These are phyloP conservation scores for Colletotrichum godetiae DNA, from an alignment of 2,329 filamentous ascomycete genomes.

Conservation along the genomic window DNA sequence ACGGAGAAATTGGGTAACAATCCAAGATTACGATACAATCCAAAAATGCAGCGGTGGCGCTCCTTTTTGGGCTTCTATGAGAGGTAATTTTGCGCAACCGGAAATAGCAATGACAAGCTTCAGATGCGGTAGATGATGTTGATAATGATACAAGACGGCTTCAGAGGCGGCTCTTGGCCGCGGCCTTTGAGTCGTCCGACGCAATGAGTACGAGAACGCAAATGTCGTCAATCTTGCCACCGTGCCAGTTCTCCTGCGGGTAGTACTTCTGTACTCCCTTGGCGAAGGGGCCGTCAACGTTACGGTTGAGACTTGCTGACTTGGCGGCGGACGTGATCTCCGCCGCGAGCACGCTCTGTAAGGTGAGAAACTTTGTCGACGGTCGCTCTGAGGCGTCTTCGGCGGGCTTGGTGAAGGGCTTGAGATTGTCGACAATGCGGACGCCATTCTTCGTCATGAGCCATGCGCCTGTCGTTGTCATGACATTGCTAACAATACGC, in stretches of 20 bases:
- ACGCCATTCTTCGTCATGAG: slow-evolving; percentile 68
- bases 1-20: background rate
- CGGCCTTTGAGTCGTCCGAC: slow-evolving; percentile 66
- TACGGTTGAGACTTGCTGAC: slow-evolving; percentile 82
- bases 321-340: slow-evolving; percentile 87
- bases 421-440: slow-evolving; percentile 70
- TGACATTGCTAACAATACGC: slow-evolving; percentile 79
- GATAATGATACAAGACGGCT: background rate
- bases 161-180: slow-evolving; percentile 45
- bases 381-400: slow-evolving; percentile 45
- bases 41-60: background rate
- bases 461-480: slow-evolving; percentile 83
- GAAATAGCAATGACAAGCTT: background rate
- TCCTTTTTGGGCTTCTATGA: background rate
- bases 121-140: background rate
- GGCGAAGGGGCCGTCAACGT: slow-evolving; percentile 90
- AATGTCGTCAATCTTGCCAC: slow-evolving; percentile 97
- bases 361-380: slow-evolving; percentile 51
- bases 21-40: background rate
- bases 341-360: slow-evolving; percentile 83
- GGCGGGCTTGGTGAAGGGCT: slow-evolving; percentile 58
- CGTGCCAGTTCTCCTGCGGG: slow-evolving; percentile 86
- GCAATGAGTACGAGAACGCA: slow-evolving; percentile 86
- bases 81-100: background rate
- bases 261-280: slow-evolving; percentile 92